Evolutionary conservation across 2,329 filamentous ascomycete genomes (phyloP), one percentile per base, ranked within the genome.

Genomic region (Diaporthe nobilis): DNA sequence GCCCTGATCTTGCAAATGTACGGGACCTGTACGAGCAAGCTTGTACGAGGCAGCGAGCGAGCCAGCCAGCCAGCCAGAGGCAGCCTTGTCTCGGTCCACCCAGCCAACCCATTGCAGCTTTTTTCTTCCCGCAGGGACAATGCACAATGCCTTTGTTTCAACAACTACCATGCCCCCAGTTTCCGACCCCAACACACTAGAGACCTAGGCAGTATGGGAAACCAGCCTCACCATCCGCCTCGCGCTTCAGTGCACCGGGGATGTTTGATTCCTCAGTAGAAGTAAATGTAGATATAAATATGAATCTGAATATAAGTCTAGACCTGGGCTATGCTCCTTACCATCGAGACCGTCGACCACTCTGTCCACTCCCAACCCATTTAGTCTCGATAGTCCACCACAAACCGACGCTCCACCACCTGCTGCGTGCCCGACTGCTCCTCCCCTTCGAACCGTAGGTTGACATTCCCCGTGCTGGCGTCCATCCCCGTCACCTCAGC

Each of bases 371-470:
- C 51, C 28, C n/a, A 31, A 31, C 78, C 60, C 20, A 25, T n/a
- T 78, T 78, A 68, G 44, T 68, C 79, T 58, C 91, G 87, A 79
- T 94, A 94, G 80, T 96, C 94, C 70, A 96, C 89, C 12, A 96
- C 94, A 81, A 94, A 94, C 68, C 94, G 89, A 76, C 93, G 87
- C 79, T 94, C 93, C 34, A 96, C 94, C 78, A 94, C 90, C 84
- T 94, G 94, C 82, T 94, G 90, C 78, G 92, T 94, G 79, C 92
- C 92, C 77, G 87, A 90, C 80, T 93, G 93, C 81, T 95, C 93
- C 80, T 95, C 94, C 20, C 94, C 94, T 81, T 96, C 94, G 80
- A 96, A 96, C 77, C 94, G 92, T 78, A 96, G 86, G 74, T 90
- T 90, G 57, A 93, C 91, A 76, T 88, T 89, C 55, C 87, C 80